These are phyloP conservation scores for Paramecium tetraurelia DNA, from an alignment of 73 alveolate species.

Conservation along the genomic window DNA sequence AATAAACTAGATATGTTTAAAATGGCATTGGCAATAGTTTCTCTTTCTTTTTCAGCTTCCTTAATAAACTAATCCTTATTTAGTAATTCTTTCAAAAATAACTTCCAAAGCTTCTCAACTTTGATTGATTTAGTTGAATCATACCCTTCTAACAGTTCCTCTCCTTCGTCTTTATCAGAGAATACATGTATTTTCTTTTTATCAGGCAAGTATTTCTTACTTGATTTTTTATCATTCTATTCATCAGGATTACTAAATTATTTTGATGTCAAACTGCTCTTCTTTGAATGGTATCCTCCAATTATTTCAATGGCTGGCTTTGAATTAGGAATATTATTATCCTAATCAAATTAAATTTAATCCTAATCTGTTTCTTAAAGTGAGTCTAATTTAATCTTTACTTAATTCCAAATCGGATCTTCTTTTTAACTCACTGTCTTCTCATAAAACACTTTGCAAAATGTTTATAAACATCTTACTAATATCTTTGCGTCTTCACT, in stretches of 20 bases:
- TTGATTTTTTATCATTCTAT: background rate
- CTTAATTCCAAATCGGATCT: background rate
- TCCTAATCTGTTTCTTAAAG: background rate
- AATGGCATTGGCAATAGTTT: slow-evolving; percentile 38
- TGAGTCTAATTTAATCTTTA: background rate
- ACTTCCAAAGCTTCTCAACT: background rate
- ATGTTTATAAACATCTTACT: background rate
- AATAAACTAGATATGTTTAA: background rate
- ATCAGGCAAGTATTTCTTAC: background rate
- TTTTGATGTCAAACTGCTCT: background rate
- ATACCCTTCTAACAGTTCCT: background rate
- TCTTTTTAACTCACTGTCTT: background rate
- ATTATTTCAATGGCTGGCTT: background rate
- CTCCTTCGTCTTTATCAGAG: background rate
- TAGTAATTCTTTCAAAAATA: background rate
- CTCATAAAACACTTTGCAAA: background rate
- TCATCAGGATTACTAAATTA: background rate
- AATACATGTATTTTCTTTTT: background rate
- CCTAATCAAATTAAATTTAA: background rate
- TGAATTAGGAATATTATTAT: background rate
- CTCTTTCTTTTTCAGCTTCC: slow-evolving; percentile 44
- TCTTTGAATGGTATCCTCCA: background rate
- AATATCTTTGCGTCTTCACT: background rate
- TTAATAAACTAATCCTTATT: background rate
- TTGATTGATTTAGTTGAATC: background rate